Evolutionary conservation across 73 alveolate species (phyloP).

Genomic region (Strombidium stylifer): DNA sequence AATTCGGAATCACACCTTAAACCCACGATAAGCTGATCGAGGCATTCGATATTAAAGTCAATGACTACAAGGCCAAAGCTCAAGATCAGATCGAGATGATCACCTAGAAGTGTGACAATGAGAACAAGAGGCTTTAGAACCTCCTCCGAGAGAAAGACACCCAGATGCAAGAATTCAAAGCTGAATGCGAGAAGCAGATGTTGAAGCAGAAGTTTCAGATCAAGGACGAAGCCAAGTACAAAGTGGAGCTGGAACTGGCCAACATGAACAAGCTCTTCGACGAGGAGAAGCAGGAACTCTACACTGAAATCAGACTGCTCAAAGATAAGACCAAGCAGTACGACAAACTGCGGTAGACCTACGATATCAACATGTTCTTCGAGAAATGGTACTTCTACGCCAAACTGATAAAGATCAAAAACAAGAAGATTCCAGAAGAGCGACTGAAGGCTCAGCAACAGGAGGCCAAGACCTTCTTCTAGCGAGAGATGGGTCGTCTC

Average conservation of each 20-base stretch:
- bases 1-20: conserved; percentile 49
- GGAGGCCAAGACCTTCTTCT: not conserved
- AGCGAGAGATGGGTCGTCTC: conserved; percentile 19
- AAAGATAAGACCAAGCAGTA: conserved; percentile 9
- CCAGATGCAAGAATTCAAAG: conserved; percentile 7
- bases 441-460: not conserved
- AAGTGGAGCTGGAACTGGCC: conserved; percentile 20
- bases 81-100: conserved; percentile 14
- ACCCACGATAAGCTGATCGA: conserved; percentile 34
- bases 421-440: not conserved
- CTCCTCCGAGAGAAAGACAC: conserved; percentile 24
- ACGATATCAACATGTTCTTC: conserved; percentile 11
- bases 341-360: not conserved
- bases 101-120: conserved; percentile 22
- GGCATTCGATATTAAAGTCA: conserved; percentile 25
- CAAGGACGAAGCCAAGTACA: conserved; percentile 24
- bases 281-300: conserved; percentile 52
- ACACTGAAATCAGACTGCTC: conserved; percentile 36
- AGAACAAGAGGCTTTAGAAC: conserved; percentile 18
- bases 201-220: conserved; percentile 20
- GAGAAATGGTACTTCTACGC: conserved; percentile 34
- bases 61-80: conserved; percentile 10
- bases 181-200: conserved; percentile 6
- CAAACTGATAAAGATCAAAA: conserved; percentile 16
- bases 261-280: conserved; percentile 38